phyloP scores from a whole-genome alignment of 768 basidiomycete species.

The button mushroom (Agaricus bisporus) region DNA sequence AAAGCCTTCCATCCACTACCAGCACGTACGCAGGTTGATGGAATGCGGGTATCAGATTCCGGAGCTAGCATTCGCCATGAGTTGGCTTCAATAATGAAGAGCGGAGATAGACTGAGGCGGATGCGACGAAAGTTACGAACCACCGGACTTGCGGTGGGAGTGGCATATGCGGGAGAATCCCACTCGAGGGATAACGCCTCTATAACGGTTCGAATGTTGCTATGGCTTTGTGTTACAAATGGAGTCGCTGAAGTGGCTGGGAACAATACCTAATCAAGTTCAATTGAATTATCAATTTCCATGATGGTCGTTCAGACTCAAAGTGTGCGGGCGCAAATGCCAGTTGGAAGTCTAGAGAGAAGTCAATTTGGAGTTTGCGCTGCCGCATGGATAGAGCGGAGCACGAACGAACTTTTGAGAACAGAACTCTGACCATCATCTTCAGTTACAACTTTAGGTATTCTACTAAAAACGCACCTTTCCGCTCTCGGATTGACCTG shows the following conservation, averaged over 20 bases:
- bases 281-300: slow-evolving; percentile 63
- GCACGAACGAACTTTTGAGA: slow-evolving; percentile 31
- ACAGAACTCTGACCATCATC: slow-evolving; percentile 35
- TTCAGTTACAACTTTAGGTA: neutral
- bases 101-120: slow-evolving; percentile 34
- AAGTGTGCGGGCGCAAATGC: slow-evolving; percentile 60
- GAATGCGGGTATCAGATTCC: slow-evolving; percentile 26
- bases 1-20: slow-evolving; percentile 55
- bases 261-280: slow-evolving; percentile 54
- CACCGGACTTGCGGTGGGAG: slow-evolving; percentile 14
- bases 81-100: slow-evolving; percentile 50
- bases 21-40: slow-evolving; percentile 46
- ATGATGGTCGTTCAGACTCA: slow-evolving; percentile 47
- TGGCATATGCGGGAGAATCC: slow-evolving; percentile 18
- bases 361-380: neutral
- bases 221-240: slow-evolving; percentile 17
- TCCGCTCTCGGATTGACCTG: slow-evolving; percentile 58
- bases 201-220: slow-evolving; percentile 53
- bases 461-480: slow-evolving; percentile 27
- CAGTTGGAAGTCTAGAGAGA: slow-evolving; percentile 54
- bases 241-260: neutral
- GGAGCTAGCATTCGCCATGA: slow-evolving; percentile 46
- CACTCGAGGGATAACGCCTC: slow-evolving; percentile 46
- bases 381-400: no score
- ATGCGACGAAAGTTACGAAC: slow-evolving; percentile 25